Evolutionary conservation across 2,329 filamentous ascomycete species (phyloP).

Genomic region (Penicillium sp.): DNA sequence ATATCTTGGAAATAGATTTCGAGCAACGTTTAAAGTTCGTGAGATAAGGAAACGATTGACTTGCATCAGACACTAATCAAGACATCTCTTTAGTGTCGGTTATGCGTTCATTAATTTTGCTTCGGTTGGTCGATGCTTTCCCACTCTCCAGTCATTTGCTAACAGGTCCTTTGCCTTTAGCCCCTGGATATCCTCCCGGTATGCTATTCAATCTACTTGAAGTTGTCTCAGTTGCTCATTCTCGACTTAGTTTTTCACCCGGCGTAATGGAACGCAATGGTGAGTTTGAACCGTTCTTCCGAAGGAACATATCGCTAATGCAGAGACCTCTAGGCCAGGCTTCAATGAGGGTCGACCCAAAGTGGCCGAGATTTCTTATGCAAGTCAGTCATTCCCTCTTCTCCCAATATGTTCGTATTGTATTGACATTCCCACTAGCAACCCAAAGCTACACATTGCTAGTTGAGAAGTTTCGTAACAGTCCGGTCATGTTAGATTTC

Average conservation of each 20-base stretch:
- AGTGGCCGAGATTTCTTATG: slow-evolving; percentile 87
- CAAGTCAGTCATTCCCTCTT: slow-evolving; percentile 61
- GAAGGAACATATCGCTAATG: slow-evolving; percentile 32
- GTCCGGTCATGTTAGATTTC: slow-evolving; percentile 88
- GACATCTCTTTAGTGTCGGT: slow-evolving; percentile 65
- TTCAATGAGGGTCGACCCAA: slow-evolving; percentile 72
- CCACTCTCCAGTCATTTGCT: slow-evolving; percentile 27
- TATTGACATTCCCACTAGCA: slow-evolving; percentile 49
- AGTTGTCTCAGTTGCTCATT: slow-evolving; percentile 1
- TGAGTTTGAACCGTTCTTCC: neutral
- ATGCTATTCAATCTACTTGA: slow-evolving; percentile 30
- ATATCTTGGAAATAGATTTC: slow-evolving; percentile 57
- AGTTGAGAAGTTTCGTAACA: slow-evolving; percentile 94
- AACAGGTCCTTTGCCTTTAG: slow-evolving; percentile 43
- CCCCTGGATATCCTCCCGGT: slow-evolving; percentile 73
- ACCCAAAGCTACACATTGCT: slow-evolving; percentile 91
- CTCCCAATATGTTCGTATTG: neutral
- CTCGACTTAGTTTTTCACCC: slow-evolving; percentile 65
- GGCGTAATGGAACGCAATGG: slow-evolving; percentile 71
- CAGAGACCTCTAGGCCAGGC: slow-evolving; percentile 58
- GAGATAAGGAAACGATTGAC: no score
- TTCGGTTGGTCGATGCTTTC: slow-evolving; percentile 56
- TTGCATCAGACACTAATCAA: neutral
- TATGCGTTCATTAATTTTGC: slow-evolving; percentile 98
- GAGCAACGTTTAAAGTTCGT: slow-evolving; percentile 79